Conservation (phyloP, 1,284 basidiomycete species). For the Rhodotorula sp. region DNA sequence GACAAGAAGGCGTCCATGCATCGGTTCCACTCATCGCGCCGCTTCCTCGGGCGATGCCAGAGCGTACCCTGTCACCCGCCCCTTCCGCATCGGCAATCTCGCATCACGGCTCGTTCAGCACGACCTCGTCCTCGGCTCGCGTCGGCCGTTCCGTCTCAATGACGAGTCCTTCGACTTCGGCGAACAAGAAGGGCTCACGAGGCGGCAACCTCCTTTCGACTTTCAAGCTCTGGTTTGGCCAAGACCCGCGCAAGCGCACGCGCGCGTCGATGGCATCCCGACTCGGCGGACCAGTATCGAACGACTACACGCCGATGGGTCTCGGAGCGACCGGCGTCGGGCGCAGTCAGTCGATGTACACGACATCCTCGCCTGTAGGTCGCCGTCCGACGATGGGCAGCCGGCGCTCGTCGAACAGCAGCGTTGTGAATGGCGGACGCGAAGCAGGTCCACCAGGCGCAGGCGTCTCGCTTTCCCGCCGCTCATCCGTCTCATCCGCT, state of each 20-base stretch:
- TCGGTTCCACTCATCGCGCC: background rate
- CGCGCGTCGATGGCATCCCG: constrained; percentile 14
- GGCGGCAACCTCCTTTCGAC: constrained; percentile 50
- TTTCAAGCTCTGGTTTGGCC: constrained; percentile 54
- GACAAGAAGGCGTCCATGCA: background rate
- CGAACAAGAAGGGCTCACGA: constrained; percentile 44
- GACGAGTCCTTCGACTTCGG: background rate
- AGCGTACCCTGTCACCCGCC: background rate
- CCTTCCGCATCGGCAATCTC: background rate
- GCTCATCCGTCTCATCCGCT: constrained; percentile 45
- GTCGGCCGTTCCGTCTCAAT: constrained; percentile 1
- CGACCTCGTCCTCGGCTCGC: background rate
- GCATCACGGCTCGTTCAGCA: background rate
- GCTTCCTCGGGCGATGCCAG: background rate
- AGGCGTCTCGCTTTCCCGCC: constrained; percentile 41
- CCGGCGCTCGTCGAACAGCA: constrained; percentile 49
- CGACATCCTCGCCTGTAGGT: constrained; percentile 23
- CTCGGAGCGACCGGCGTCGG: background rate
- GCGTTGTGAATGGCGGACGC: constrained; percentile 31
- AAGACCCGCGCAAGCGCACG: constrained; percentile 50
- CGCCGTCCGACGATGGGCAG: constrained; percentile 33
- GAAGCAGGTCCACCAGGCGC: background rate
- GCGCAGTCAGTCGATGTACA: constrained; percentile 25
- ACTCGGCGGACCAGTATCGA: background rate
- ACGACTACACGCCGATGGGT: too few relatives aligned